Evolutionary conservation across 495 filamentous ascomycete genomes (phyloP), one percentile per base, ranked within the genome.

Genomic region (Zalerion maritima): DNA sequence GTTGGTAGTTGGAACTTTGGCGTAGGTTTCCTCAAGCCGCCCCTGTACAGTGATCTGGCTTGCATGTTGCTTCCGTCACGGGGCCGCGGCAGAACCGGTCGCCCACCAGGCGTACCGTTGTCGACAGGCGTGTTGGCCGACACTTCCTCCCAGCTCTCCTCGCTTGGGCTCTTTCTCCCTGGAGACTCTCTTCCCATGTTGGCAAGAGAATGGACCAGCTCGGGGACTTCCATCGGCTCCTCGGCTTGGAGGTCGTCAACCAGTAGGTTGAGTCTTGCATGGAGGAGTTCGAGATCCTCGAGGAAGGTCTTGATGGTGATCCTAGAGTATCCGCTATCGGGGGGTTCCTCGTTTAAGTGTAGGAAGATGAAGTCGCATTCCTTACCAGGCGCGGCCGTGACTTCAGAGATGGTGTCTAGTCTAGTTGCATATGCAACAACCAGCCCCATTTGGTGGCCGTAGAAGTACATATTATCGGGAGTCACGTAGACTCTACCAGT

Each of bases 301-400:
- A 97, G 65, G 61, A 94, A 97, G 2, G 77, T 80, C 54, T 92
- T 94, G 31, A 97, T 69, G 0, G 79, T 81, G 29, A 94, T 69
- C 24, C 81, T 64, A 2, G 76, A 71, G 15, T 73, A 75, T 2
- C 65, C 71, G 21, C 67, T 68, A 22, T 69, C 62, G 19, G 73
- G 67, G n/a, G 63, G 54, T 10, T 57, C 50, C 31, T 64, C 62
- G 32, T 76, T 75, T 6, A 91, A 59, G 45, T 96, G 89, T 25
- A 96, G 55, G 52, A 81, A 94, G 12, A 97, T 67, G 47, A 86
- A 91, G 50, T 97, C 89, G 46, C 81, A 93, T 36, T 96, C 86
- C 40, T 75, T 70, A 19, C 87, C 91, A 14, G 80, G 73, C 7
- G 85, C 83, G 22, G 82, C 80, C 13, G 85, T 94, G 25, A 96